A percentile compares a stretch with the other conserved stretches of the same genome.
phyloP scores from a whole-genome alignment of 78 protist genomes.

The Creolimax fragrantissima region DNA sequence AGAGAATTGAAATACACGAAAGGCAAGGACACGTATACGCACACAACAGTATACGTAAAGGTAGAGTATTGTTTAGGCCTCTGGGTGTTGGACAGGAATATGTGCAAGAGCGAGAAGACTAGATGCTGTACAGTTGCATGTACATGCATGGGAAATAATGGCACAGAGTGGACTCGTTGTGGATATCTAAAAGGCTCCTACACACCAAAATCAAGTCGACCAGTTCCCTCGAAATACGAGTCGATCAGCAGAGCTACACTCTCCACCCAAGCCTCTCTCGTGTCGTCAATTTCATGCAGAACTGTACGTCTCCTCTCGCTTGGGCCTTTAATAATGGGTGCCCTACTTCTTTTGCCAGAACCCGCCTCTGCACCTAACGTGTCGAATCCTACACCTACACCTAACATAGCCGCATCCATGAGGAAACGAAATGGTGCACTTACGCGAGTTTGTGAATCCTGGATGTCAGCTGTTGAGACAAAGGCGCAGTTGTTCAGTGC shows the following conservation, averaged over 20 bases:
- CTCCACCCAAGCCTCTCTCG: slow-evolving; percentile 53
- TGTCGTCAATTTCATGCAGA: neutral
- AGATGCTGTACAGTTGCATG: too few species aligned
- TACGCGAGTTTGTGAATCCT: neutral
- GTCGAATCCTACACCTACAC: slow-evolving; percentile 75
- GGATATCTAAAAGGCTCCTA: too few species aligned
- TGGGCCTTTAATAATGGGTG: neutral
- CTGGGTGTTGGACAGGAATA: too few species aligned
- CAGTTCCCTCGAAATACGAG: slow-evolving; percentile 26
- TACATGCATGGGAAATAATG: too few species aligned
- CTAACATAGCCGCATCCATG: slow-evolving; percentile 85
- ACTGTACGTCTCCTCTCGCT: neutral
- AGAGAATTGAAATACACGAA: too few species aligned
- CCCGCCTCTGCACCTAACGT: slow-evolving; percentile 49
- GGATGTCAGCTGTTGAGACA: slow-evolving; percentile 56
- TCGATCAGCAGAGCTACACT: slow-evolving; percentile 49
- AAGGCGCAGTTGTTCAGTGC: slow-evolving; percentile 81
- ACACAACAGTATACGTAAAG: too few species aligned
- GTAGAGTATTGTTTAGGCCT: too few species aligned
- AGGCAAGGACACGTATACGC: too few species aligned
- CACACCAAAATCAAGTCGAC: neutral
- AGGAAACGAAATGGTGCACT: slow-evolving; percentile 71
- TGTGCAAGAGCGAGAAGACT: too few species aligned
- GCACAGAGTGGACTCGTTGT: too few species aligned
- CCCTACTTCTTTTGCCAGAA: neutral